Evolutionary conservation across 1,284 basidiomycete species (phyloP).

Genomic region (Xerocomus alliaceus): DNA sequence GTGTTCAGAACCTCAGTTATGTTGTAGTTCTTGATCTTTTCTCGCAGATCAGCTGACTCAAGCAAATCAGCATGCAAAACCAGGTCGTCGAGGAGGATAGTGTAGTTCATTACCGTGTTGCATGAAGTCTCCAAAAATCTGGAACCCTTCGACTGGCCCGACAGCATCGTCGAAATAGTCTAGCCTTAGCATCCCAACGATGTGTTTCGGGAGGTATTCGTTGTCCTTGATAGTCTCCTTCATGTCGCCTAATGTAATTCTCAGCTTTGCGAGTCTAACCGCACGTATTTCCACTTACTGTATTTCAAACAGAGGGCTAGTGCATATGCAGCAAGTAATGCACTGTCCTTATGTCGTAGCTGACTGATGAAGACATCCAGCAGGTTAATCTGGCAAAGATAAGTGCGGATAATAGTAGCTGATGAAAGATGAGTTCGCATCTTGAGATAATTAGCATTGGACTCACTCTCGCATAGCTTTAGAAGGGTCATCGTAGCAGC

Average conservation of each 20-base stretch:
- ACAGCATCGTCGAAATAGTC: constrained; percentile 40
- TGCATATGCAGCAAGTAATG: constrained; percentile 18
- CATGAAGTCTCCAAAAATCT: constrained; percentile 35
- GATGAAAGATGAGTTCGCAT: neutral
- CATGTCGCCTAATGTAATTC: constrained; percentile 24
- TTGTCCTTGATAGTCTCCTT: constrained; percentile 8
- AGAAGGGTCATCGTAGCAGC: constrained; percentile 29
- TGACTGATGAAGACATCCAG: constrained; percentile 11
- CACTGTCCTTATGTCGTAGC: constrained; percentile 9
- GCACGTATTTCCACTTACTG: constrained; percentile 6
- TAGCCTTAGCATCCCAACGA: constrained; percentile 29
- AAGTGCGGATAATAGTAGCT: neutral
- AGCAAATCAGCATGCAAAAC: constrained; percentile 2
- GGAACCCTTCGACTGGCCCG: constrained; percentile 37
- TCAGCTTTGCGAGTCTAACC: neutral
- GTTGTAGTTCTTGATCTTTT: constrained; percentile 11
- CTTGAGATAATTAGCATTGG: neutral
- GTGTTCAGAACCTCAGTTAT: constrained; percentile 24
- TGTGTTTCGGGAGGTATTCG: constrained; percentile 17
- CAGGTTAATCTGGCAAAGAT: neutral
- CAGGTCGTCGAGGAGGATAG: neutral
- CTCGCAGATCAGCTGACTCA: constrained; percentile 23
- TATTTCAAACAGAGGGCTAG: constrained; percentile 1
- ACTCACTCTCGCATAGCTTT: constrained; percentile 9
- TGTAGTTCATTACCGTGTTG: constrained; percentile 17